A percentile compares a stretch with the other conserved stretches of the same genome.
These are phyloP conservation scores for Agaricus sinodeliciosus DNA, from an alignment of 768 basidiomycete species.

Conservation along the genomic window DNA sequence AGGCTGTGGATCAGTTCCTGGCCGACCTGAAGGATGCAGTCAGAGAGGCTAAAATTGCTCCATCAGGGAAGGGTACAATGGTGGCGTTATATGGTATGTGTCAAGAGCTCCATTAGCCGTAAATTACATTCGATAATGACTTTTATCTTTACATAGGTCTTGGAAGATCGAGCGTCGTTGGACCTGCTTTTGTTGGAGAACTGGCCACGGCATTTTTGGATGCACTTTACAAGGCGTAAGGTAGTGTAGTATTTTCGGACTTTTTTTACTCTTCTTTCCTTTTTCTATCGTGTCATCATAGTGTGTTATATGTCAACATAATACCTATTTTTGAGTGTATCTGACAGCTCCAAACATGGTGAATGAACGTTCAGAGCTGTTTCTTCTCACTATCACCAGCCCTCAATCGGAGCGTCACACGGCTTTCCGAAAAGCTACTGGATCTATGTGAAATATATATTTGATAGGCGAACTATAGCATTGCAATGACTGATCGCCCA, in stretches of 20 bases:
- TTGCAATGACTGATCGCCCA: too few species aligned
- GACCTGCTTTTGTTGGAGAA: slow-evolving; percentile 72
- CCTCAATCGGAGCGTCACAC: too few species aligned
- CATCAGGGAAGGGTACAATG: slow-evolving; percentile 79
- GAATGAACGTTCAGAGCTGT: neutral
- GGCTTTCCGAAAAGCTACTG: too few species aligned
- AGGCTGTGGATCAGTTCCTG: slow-evolving; percentile 70
- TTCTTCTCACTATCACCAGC: neutral
- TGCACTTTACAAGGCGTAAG: slow-evolving; percentile 70
- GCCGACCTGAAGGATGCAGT: slow-evolving; percentile 79
- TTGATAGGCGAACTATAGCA: too few species aligned
- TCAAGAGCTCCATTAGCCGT: neutral
- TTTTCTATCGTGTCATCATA: too few species aligned
- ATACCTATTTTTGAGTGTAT: too few species aligned
- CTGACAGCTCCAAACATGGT: too few species aligned
- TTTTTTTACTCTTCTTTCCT: too few species aligned
- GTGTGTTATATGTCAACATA: too few species aligned
- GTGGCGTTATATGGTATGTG: slow-evolving; percentile 82
- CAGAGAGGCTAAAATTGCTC: slow-evolving; percentile 56
- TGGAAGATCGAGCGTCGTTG: slow-evolving; percentile 76
- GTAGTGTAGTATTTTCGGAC: too few species aligned
- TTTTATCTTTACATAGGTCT: slow-evolving; percentile 44
- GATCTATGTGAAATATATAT: too few species aligned
- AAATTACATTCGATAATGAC: too few species aligned
- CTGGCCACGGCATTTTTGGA: slow-evolving; percentile 80